Evolutionary conservation across 1,139 yeast genomes (phyloP).

Genomic region (Saccharomycopsis phalli): DNA sequence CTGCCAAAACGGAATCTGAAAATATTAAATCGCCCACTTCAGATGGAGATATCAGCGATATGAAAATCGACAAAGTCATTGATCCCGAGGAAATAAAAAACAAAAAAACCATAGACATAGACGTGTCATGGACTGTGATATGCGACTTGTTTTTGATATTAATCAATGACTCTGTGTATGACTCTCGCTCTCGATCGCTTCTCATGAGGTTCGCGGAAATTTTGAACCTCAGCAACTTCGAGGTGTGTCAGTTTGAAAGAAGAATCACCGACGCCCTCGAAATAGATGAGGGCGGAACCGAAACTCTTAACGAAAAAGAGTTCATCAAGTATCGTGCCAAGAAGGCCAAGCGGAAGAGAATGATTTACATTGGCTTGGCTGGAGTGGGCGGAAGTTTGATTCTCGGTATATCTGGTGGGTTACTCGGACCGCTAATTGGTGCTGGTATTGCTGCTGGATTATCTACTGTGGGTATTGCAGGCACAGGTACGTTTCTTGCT

Average conservation of each 20-base stretch:
- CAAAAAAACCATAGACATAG: slow-evolving; percentile 45
- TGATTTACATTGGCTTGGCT: slow-evolving; percentile 88
- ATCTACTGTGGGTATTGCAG: slow-evolving; percentile 87
- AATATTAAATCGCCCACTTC: neutral
- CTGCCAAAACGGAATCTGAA: neutral
- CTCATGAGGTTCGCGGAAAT: slow-evolving; percentile 56
- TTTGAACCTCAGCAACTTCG: slow-evolving; percentile 51
- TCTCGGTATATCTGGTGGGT: slow-evolving; percentile 89
- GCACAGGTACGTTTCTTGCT: slow-evolving; percentile 85
- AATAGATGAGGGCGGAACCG: slow-evolving; percentile 66
- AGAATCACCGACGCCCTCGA: slow-evolving; percentile 85
- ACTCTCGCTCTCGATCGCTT: slow-evolving; percentile 76
- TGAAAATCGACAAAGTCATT: slow-evolving; percentile 19
- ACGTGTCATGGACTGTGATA: slow-evolving; percentile 84
- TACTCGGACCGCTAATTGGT: slow-evolving; percentile 95
- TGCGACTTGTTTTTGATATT: slow-evolving; percentile 82
- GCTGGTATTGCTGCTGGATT: slow-evolving; percentile 98
- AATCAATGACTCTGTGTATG: slow-evolving; percentile 80
- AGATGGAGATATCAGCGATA: neutral
- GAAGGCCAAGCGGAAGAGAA: slow-evolving; percentile 53
- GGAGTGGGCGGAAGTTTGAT: slow-evolving; percentile 96
- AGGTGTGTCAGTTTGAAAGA: slow-evolving; percentile 81
- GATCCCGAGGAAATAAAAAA: slow-evolving; percentile 31
- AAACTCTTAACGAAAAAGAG: slow-evolving; percentile 66
- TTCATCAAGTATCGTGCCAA: slow-evolving; percentile 64